Evolutionary conservation across 352 stramenopile species (phyloP).

Genomic region (Thraustotheca clavata): DNA sequence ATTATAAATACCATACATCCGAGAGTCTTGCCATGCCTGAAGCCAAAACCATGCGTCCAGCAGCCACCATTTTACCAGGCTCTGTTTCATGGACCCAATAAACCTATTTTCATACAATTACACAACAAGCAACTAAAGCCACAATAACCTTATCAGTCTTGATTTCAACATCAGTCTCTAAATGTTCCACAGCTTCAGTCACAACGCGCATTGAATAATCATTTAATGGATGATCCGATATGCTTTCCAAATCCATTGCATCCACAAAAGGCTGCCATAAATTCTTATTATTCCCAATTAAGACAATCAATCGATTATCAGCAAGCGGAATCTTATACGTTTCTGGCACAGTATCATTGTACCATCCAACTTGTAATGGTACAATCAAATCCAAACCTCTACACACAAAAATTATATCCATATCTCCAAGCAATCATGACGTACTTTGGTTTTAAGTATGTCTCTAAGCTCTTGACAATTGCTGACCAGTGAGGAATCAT

Average conservation of each 20-base stretch:
- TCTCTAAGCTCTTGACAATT: not conserved
- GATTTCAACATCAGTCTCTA: constrained; percentile 10
- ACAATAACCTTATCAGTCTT: constrained; percentile 22
- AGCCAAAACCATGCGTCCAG: constrained; percentile 55
- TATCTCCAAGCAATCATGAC: not conserved
- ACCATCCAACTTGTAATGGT: constrained; percentile 48
- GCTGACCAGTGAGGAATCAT: not conserved
- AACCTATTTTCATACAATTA: constrained; percentile 24
- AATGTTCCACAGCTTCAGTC: constrained; percentile 23
- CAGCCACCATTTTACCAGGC: constrained; percentile 64
- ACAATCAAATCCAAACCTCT: constrained; percentile 64
- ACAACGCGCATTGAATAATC: constrained; percentile 46
- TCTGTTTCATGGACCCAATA: constrained; percentile 63
- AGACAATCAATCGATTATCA: constrained; percentile 27
- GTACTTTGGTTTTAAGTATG: not conserved
- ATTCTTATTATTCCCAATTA: constrained; percentile 54
- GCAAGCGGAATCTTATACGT: constrained; percentile 39
- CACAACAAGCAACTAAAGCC: too few relatives aligned
- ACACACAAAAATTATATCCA: not conserved
- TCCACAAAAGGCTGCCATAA: constrained; percentile 46
- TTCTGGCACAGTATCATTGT: constrained; percentile 37
- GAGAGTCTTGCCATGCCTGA: constrained; percentile 17
- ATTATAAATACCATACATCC: not conserved
- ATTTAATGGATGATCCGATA: constrained; percentile 44
- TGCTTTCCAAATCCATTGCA: constrained; percentile 26